phyloP scores from a whole-genome alignment of 371 early-diverging fungal species.

The Lichtheimia ornata region DNA sequence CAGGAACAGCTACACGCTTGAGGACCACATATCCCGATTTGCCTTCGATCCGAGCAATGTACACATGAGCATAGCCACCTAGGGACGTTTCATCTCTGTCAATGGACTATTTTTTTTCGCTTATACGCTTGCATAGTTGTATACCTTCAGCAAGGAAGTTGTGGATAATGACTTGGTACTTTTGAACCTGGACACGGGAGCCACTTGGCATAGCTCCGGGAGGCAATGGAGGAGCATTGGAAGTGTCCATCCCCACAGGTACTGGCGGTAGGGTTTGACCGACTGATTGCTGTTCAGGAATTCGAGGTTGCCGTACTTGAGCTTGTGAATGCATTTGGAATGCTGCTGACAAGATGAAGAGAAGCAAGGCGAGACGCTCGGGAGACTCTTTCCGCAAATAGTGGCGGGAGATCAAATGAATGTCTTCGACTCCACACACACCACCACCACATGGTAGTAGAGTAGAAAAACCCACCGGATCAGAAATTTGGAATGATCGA shows the following conservation, averaged over 20 bases:
- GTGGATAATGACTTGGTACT: slow-evolving; percentile 54
- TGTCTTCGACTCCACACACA: too few relatives aligned
- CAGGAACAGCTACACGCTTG: slow-evolving; percentile 78
- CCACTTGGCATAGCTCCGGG: slow-evolving; percentile 54
- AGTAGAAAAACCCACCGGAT: too few relatives aligned
- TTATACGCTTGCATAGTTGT: too few relatives aligned
- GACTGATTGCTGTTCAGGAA: slow-evolving; percentile 50
- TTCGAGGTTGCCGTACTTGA: slow-evolving; percentile 34
- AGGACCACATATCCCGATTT: slow-evolving; percentile 64
- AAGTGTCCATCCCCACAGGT: slow-evolving; percentile 44
- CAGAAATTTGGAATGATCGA: too few relatives aligned
- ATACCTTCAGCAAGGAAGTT: slow-evolving; percentile 55
- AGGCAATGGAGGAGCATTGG: slow-evolving; percentile 37
- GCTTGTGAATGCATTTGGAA: slow-evolving; percentile 10
- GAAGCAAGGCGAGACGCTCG: neutral
- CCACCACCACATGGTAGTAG: too few relatives aligned
- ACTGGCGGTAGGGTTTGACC: slow-evolving; percentile 50
- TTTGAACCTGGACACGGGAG: slow-evolving; percentile 54
- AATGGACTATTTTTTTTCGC: too few relatives aligned
- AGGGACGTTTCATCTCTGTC: neutral
- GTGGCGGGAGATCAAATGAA: too few relatives aligned
- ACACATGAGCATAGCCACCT: slow-evolving; percentile 90
- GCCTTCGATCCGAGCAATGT: slow-evolving; percentile 69
- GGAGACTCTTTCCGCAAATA: too few relatives aligned
- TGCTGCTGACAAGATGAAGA: neutral